Evolutionary conservation across 2,329 filamentous ascomycete genomes (phyloP), one percentile per base, ranked within the genome.

Genomic region (Alternaria consortialis): DNA sequence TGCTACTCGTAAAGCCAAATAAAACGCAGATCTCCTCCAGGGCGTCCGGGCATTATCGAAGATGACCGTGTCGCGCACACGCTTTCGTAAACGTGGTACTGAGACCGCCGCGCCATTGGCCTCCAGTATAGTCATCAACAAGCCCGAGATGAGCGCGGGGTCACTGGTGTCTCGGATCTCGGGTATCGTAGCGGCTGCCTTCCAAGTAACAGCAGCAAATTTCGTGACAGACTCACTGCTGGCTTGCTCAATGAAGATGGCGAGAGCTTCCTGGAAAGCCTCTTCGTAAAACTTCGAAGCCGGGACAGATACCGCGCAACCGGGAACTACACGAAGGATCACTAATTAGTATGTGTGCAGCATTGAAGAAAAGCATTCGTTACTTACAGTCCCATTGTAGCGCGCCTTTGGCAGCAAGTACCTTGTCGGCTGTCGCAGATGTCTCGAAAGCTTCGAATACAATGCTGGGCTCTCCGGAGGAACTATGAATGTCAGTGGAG

Each of bases 11-110:
- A 91, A 73, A 0, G 88, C 77, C 0, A 92, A 82, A 85, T 88
- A 92, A 52, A 85, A 82, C 0, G 89, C 83, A 2, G 84, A 84
- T 37, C 90, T 80, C 17, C 89, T 81, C 89, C 89, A 92, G 0
- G 88, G 88, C 0, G 80, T 70, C 1, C 81, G 74, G 0, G 82
- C 79, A 1, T 82, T 70, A 0, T 76, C 70, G 71, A 86, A 83
- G 12, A 81, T 82, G 0, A 90, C 84, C n/a, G 90, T 88, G 51
- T 91, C 90, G 0, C 86, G 82, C 0, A 91, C 82, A 2, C 84
- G 80, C 69, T 92, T 92, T 0, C 79, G 78, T 1, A 90, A 70
- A 0, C 79, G 25, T 0, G 76, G 64, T 0, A 83, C 75, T 1
- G 74, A 55, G 0, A 79, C 59, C 0, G 77, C 65, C 0, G 69